phyloP scores from a whole-genome alignment of 805 yeast genomes.

The Suhomyces pyralidae region DNA sequence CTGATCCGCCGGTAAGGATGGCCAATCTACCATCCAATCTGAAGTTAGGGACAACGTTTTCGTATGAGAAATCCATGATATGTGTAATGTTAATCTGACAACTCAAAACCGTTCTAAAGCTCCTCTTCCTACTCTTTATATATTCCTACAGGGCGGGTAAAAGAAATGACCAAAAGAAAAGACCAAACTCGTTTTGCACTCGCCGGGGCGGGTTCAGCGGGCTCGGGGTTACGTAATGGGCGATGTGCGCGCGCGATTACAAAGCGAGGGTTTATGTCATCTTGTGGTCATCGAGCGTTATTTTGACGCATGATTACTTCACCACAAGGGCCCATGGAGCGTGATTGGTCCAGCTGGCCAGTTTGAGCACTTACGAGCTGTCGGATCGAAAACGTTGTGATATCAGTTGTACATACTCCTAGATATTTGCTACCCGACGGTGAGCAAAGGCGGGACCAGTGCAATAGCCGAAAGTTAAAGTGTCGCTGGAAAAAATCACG shows the following conservation, averaged over 20 bases:
- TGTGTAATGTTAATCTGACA: neutral
- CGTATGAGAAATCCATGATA: conserved; percentile 29
- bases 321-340: neutral
- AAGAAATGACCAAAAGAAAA: neutral
- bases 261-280: neutral
- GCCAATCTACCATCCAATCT: conserved; percentile 71
- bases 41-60: conserved; percentile 57
- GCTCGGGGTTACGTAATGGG: neutral
- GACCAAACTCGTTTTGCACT: neutral
- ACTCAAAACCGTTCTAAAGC: neutral
- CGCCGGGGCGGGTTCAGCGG: neutral
- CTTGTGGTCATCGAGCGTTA: conserved; percentile 1
- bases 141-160: neutral
- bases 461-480: neutral
- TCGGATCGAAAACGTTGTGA: neutral
- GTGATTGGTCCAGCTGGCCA: neutral
- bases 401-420: neutral
- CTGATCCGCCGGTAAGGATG: conserved; percentile 77
- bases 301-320: neutral
- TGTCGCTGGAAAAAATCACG: neutral
- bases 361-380: neutral
- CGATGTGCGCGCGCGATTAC: neutral
- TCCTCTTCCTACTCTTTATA: neutral
- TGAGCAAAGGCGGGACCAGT: neutral
- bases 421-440: neutral